A percentile compares a stretch with the other conserved stretches of the same genome.
Conservation (phyloP, 768 basidiomycete genomes). For the Termitomyces sp. region DNA sequence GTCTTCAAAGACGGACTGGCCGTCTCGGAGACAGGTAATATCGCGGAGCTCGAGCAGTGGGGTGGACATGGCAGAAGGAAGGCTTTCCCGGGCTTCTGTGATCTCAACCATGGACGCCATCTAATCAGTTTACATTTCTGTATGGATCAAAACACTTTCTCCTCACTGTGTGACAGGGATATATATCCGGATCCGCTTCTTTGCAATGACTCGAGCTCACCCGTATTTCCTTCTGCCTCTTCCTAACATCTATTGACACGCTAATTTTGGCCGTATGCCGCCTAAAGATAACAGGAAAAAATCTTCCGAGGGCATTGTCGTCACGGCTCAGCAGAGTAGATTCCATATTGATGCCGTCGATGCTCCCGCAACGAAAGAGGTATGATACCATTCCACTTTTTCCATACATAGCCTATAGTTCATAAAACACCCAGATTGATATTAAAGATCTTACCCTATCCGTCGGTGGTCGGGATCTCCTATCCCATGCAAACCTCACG, state of each 20-base stretch:
- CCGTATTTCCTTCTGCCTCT: background rate
- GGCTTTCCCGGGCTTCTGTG: background rate
- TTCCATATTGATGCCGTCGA: constrained; percentile 44
- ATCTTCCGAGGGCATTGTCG: constrained; percentile 20
- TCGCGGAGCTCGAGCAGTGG: constrained; percentile 48
- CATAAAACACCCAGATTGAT: constrained; percentile 29
- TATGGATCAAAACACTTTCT: background rate
- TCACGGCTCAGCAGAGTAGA: constrained; percentile 41
- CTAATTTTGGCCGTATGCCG: background rate
- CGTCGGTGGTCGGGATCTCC: constrained; percentile 45
- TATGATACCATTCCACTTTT: background rate
- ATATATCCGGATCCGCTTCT: background rate
- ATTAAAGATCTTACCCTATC: constrained; percentile 46
- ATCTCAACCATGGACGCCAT: background rate
- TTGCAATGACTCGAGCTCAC: background rate
- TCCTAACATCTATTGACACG: background rate
- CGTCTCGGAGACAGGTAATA: constrained; percentile 42
- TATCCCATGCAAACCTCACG: constrained; percentile 46
- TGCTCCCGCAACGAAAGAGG: constrained; percentile 21
- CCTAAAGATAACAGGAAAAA: constrained; percentile 11
- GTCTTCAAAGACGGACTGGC: constrained; percentile 49
- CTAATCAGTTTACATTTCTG: background rate
- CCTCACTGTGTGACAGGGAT: background rate
- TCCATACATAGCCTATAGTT: background rate
- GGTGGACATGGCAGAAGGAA: background rate